Conservation (phyloP, 257 asterid species). For the Nicotiana tabacum region DNA sequence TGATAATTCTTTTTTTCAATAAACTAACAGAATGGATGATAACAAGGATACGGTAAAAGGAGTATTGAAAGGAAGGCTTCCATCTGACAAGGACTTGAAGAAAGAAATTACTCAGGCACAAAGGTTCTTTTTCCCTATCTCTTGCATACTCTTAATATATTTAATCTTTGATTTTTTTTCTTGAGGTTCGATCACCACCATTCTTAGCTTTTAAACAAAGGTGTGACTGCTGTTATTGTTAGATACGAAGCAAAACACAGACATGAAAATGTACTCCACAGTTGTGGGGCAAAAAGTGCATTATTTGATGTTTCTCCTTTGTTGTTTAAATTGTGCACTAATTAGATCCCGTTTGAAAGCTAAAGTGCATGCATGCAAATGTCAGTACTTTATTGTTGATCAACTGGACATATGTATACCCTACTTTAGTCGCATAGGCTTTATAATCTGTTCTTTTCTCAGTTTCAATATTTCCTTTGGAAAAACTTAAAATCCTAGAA, state of each 20-base stretch:
- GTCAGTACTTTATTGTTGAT: not conserved
- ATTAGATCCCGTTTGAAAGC: not conserved
- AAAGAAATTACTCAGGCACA: constrained; percentile 72
- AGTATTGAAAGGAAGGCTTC: constrained; percentile 91
- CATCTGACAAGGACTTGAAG: constrained; percentile 85
- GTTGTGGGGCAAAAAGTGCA: not conserved
- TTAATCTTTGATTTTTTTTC: constrained; percentile 6
- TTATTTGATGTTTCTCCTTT: not conserved
- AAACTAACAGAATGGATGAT: constrained; percentile 66
- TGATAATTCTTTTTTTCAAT: constrained; percentile 15
- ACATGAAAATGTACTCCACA: not conserved
- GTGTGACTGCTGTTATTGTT: not conserved
- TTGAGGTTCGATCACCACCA: not conserved
- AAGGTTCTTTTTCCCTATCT: constrained; percentile 41
- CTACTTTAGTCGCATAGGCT: not conserved
- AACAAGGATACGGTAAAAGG: constrained; percentile 70
- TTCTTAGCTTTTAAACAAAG: not conserved
- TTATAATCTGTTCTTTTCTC: not conserved
- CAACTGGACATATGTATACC: not conserved
- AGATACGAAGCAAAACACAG: not conserved
- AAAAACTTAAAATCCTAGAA: not conserved
- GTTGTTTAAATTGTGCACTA: not conserved
- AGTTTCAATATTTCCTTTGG: not conserved
- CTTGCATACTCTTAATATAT: not conserved
- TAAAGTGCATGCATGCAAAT: not conserved